phyloP scores from a whole-genome alignment of 805 yeast species.

The Kurtzmaniella cleridarum region DNA sequence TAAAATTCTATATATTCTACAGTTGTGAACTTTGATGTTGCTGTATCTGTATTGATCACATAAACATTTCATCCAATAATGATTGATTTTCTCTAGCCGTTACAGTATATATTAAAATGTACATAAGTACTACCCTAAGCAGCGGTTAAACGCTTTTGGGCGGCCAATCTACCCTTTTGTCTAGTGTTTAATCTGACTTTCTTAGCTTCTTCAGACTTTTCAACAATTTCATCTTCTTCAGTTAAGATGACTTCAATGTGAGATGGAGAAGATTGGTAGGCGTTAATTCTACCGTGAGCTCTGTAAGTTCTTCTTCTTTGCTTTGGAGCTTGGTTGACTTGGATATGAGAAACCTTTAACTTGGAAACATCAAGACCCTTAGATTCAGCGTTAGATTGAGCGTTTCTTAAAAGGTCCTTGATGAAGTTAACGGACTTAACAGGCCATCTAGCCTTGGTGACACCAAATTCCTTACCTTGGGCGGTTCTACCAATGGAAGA shows the following conservation, averaged over 20 bases:
- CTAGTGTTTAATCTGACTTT: constrained; percentile 75
- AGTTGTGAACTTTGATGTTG: too few relatives aligned
- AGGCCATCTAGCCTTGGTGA: constrained; percentile 99
- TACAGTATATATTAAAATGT: background rate
- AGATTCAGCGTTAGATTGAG: constrained; percentile 97
- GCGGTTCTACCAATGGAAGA: constrained; percentile 98
- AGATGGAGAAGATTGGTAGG: constrained; percentile 97
- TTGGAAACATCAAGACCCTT: constrained; percentile 96
- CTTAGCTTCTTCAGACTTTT: constrained; percentile 75
- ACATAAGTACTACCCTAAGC: constrained; percentile 9
- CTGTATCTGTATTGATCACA: too few relatives aligned
- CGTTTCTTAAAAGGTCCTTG: constrained; percentile 92
- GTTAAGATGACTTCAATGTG: constrained; percentile 97
- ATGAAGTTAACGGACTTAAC: constrained; percentile 95
- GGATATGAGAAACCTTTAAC: constrained; percentile 95
- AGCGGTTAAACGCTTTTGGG: constrained; percentile 84
- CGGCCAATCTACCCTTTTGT: constrained; percentile 87
- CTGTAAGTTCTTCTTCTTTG: constrained; percentile 99
- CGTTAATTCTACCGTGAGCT: constrained; percentile 99
- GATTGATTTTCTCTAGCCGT: background rate
- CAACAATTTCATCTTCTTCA: constrained; percentile 91
- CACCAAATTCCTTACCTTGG: constrained; percentile 99
- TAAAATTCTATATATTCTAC: too few relatives aligned
- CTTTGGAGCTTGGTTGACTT: constrained; percentile 99
- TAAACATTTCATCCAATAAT: too few relatives aligned